phyloP scores from a whole-genome alignment of 2,329 filamentous ascomycete species.

The Scortechinia acanthostroma region DNA sequence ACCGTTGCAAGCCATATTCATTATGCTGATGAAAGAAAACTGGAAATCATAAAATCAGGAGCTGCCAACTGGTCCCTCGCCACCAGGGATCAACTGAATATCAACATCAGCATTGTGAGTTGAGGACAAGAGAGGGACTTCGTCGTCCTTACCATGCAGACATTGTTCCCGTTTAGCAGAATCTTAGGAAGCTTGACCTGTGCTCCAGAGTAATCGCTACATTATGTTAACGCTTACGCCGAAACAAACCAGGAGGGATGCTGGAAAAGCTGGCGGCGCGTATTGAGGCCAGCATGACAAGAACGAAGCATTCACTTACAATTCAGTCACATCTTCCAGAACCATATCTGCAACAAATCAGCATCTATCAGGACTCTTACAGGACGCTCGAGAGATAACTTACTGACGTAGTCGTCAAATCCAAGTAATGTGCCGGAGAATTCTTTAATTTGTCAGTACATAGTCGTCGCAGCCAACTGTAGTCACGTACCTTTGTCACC shows the following conservation, averaged over 20 bases:
- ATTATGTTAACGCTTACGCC: not conserved
- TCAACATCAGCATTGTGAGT: not conserved
- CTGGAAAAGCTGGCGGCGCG: not conserved
- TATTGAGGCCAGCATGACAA: not conserved
- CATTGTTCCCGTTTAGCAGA: constrained; percentile 92
- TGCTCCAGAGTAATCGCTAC: constrained; percentile 81
- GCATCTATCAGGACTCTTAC: not conserved
- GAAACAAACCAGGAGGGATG: too few species aligned
- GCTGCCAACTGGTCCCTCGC: constrained; percentile 53
- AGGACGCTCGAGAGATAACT: constrained; percentile 34
- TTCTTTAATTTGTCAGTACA: too few species aligned
- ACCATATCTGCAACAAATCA: constrained; percentile 73
- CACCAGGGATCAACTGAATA: constrained; percentile 67
- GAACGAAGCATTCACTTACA: constrained; percentile 50
- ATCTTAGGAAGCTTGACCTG: constrained; percentile 90
- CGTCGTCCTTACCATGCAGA: constrained; percentile 83
- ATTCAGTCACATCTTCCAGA: constrained; percentile 91
- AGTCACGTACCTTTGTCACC: constrained; percentile 87
- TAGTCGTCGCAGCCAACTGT: constrained; percentile 1
- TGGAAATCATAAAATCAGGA: too few species aligned
- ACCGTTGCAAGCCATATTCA: too few species aligned
- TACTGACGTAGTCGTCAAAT: constrained; percentile 99
- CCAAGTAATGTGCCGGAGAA: constrained; percentile 90
- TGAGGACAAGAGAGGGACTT: not conserved
- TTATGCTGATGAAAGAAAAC: too few species aligned